Percentiles rank a stretch among this genome's conserved stretches.
phyloP scores from a whole-genome alignment of 2,329 filamentous ascomycete species.

The Nothophoma quercina region DNA sequence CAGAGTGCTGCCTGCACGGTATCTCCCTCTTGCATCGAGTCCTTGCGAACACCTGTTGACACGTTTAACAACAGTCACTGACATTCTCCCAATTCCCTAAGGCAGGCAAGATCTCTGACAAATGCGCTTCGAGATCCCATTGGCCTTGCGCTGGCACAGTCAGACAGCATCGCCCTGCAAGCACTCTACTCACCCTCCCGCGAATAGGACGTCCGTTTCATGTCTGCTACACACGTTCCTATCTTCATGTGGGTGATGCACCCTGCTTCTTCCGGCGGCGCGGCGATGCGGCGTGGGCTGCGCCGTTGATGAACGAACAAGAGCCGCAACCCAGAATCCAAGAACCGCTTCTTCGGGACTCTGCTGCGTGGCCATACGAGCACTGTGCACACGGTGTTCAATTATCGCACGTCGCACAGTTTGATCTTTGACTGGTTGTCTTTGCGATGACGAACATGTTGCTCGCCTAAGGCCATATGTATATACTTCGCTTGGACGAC shows the following conservation, averaged over 20 bases:
- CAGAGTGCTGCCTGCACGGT: constrained; percentile 14
- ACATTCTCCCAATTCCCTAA: constrained; percentile 13
- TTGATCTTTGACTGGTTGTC: constrained; percentile 20
- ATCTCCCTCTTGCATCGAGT: not conserved
- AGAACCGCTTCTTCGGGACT: constrained; percentile 16
- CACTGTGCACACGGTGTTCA: constrained; percentile 15
- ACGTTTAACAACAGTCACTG: constrained; percentile 5
- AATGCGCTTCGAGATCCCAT: constrained; percentile 22
- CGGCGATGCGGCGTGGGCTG: constrained; percentile 27
- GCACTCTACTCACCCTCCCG: constrained; percentile 20
- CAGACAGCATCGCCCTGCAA: constrained; percentile 37
- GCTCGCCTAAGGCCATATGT: constrained; percentile 22
- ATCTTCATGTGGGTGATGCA: constrained; percentile 19
- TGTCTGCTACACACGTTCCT: constrained; percentile 28
- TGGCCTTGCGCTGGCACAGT: constrained; percentile 39
- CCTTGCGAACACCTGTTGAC: constrained; percentile 5
- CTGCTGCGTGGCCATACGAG: constrained; percentile 11
- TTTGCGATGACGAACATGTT: constrained; percentile 20
- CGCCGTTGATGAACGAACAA: constrained; percentile 34
- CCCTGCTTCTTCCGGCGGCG: constrained; percentile 17
- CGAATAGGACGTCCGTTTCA: constrained; percentile 31
- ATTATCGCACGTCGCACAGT: constrained; percentile 34
- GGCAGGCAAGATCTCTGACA: constrained; percentile 18
- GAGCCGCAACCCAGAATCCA: constrained; percentile 4
- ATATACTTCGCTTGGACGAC: constrained; percentile 24